phyloP scores from a whole-genome alignment of 169 alveolate species.

The Eimeria sp. region DNA sequence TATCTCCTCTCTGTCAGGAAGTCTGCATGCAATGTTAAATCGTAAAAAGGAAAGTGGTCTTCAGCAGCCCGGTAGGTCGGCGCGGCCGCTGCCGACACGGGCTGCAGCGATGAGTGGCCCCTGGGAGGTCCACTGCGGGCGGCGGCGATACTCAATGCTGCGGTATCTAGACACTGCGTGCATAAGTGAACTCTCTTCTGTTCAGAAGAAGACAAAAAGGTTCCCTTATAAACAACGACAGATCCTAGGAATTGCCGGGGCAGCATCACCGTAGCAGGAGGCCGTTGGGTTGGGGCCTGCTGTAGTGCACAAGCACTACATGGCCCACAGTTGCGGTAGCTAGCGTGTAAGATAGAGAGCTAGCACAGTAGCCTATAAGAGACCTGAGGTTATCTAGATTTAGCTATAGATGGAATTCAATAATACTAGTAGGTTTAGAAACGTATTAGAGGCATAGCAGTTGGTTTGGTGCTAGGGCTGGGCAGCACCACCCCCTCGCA shows the following conservation, averaged over 20 bases:
- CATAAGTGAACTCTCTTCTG: not conserved
- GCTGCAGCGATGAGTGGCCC: constrained; percentile 60
- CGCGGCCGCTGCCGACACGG: constrained; percentile 64
- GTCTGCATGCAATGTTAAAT: constrained; percentile 2
- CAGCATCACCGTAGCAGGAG: not conserved
- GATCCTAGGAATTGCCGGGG: constrained; percentile 32
- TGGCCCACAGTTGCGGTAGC: no score
- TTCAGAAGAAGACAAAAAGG: not conserved
- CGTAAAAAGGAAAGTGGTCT: not conserved
- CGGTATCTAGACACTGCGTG: not conserved
- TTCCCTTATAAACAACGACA: not conserved
- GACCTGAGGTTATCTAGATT: no score
- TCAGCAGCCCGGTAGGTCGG: constrained; percentile 14
- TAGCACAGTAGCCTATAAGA: no score
- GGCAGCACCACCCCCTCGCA: no score
- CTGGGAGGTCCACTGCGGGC: constrained; percentile 52
- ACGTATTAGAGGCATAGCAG: no score
- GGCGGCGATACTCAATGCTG: constrained; percentile 2
- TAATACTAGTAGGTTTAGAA: no score
- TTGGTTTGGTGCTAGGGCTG: no score
- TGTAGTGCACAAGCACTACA: no score
- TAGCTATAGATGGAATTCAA: no score
- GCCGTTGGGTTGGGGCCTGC: constrained; percentile 41
- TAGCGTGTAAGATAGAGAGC: no score
- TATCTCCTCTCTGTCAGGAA: constrained; percentile 4